Conservation (phyloP, 768 basidiomycete genomes). For the Roridomyces roridus region DNA sequence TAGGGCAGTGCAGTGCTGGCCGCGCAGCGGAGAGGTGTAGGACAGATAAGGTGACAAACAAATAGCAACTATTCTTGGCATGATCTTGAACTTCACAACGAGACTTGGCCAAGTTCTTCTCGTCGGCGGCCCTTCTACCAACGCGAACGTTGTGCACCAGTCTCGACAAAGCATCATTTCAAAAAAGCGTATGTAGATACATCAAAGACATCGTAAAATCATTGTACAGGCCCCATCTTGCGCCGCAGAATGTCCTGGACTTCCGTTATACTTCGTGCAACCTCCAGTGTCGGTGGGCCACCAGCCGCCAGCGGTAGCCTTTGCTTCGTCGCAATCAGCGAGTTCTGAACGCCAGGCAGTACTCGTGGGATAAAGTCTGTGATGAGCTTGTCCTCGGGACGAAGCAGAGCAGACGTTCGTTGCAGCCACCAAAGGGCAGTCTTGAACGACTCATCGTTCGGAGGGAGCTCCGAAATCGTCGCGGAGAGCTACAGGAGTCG, state of each 20-base stretch:
- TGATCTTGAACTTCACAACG: neutral
- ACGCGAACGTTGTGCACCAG: too few relatives aligned
- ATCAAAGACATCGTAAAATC: slow-evolving; percentile 16
- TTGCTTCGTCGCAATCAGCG: slow-evolving; percentile 80
- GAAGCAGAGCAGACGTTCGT: slow-evolving; percentile 71
- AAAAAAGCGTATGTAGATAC: slow-evolving; percentile 14
- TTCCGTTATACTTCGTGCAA: slow-evolving; percentile 72
- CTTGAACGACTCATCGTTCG: slow-evolving; percentile 83
- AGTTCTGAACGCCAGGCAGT: slow-evolving; percentile 77
- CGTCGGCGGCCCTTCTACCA: too few relatives aligned
- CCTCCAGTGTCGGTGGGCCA: slow-evolving; percentile 69
- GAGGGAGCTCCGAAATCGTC: slow-evolving; percentile 76
- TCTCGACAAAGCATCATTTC: neutral
- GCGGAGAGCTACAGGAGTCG: slow-evolving; percentile 62
- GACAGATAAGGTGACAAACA: neutral
- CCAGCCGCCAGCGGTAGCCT: slow-evolving; percentile 80
- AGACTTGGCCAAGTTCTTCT: too few relatives aligned
- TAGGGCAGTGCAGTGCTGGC: slow-evolving; percentile 36
- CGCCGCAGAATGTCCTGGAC: slow-evolving; percentile 75
- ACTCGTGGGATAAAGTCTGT: slow-evolving; percentile 84
- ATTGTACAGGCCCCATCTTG: slow-evolving; percentile 39
- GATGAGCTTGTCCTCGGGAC: slow-evolving; percentile 84
- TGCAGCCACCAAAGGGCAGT: slow-evolving; percentile 88
- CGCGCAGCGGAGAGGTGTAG: slow-evolving; percentile 29
- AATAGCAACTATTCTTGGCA: neutral